phyloP scores from a whole-genome alignment of 345 rosid genomes.

The Aquilaria malaccensis region DNA sequence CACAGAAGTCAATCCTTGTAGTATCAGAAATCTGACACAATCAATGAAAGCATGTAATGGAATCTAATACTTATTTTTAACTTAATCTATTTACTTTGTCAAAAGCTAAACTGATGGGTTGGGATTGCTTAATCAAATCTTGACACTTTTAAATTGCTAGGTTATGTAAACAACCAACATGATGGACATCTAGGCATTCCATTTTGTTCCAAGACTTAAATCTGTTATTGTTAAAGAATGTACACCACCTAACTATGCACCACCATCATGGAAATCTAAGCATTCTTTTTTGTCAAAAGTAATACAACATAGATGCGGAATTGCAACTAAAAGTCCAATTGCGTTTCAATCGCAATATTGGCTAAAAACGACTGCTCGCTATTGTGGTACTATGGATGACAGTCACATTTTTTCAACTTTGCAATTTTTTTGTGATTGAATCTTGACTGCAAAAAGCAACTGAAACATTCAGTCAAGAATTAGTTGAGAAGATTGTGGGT shows the following conservation, averaged over 20 bases:
- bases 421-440: no score
- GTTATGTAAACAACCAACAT: not conserved
- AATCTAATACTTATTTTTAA: not conserved
- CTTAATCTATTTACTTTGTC: not conserved
- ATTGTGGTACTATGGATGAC: no score
- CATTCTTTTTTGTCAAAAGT: not conserved
- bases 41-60: not conserved
- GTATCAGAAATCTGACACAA: conserved; percentile 1
- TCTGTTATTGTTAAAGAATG: not conserved
- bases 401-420: no score
- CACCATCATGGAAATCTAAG: not conserved
- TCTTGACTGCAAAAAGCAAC: no score
- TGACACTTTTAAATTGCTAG: not conserved
- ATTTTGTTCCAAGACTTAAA: not conserved
- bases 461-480: no score
- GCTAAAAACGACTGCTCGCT: no score
- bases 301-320: no score
- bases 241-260: not conserved
- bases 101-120: not conserved
- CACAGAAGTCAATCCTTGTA: conserved; percentile 5
- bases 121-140: not conserved
- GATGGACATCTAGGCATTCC: not conserved
- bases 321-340: no score
- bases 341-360: no score
- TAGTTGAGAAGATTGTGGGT: no score